Base-by-base conservation (phyloP, 2,329 filamentous ascomycete species). In the Colletotrichum lini region DNA sequence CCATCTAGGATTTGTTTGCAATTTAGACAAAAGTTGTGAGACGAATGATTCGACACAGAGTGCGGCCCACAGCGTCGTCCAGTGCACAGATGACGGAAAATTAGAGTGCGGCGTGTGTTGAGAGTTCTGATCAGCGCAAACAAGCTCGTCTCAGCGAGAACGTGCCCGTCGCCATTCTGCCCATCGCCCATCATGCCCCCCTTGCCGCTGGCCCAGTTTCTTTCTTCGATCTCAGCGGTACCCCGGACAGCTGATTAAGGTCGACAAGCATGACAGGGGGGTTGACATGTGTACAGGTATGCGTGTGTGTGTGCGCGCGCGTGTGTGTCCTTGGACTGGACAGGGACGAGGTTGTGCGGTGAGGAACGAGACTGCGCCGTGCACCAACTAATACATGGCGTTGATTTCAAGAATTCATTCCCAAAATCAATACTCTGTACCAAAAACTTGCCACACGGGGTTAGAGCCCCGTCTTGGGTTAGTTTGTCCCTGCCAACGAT, bases 221-320 rank as follows among this genome's bases (percentile, higher is more conserved):
- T 13, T 42, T n/a, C 35, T 62, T 62, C 16, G 35, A 47, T 47
- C 9, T 45, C 68, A 63, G 38, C 57, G 68, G 26, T 67, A 63
- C 64, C 68, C 68, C 58, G 40, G 68, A 52, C 23, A n/a, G 2
- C 10, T 44, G 64, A 58, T 57, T 63, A 50, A 58, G 52, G 64
- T 58, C 50, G 44, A 59, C 38, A 47, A 45, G 40, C 53, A 52
- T 15, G 26, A 47, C 7, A 50, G 53, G 42, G 61, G 54, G 21
- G 7, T 30, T n/a, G 49, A 16, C 23, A 42, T 9, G 4, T 66
- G n/a, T 21, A 18, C 30, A 2, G 7, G 1, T 35, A 9, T 9
- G 2, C 2, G 30, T 9, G 8, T 35, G 30, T 35, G 26, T 30
- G 26, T 30, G 26, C 4, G 26, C 7, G 26, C 6, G 26, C 26